Conservation (phyloP, 352 stramenopile species). For the Phytophthora sansomeana region DNA sequence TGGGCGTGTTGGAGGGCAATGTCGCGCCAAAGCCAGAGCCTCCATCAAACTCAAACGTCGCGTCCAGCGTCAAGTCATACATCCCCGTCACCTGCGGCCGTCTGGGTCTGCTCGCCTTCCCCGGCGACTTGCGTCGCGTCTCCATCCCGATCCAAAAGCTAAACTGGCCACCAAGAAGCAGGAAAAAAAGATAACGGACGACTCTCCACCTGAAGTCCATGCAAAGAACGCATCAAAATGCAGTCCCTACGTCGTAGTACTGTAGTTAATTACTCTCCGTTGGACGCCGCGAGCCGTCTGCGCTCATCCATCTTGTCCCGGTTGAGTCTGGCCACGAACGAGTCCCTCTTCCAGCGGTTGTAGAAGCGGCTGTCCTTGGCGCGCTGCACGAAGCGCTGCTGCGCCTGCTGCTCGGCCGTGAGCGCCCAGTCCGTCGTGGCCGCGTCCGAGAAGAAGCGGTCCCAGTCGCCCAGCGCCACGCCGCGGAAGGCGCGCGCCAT, state of each 20-base stretch:
- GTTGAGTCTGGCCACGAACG: conserved; percentile 85
- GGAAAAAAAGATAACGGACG: conserved; percentile 18
- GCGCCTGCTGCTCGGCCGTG: conserved; percentile 58
- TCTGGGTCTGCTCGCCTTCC: conserved; percentile 7
- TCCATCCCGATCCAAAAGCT: background rate
- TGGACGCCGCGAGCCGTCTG: conserved; percentile 29
- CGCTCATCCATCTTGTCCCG: conserved; percentile 78
- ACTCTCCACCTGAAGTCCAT: background rate
- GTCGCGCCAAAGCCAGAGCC: conserved; percentile 67
- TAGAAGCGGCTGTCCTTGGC: conserved; percentile 60
- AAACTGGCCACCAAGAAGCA: conserved; percentile 15
- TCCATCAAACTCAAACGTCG: conserved; percentile 78
- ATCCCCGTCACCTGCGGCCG: conserved; percentile 25
- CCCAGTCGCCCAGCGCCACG: conserved; percentile 57
- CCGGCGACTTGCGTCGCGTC: background rate
- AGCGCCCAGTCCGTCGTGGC: conserved; percentile 70
- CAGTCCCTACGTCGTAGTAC: background rate
- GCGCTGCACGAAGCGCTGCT: conserved; percentile 59
- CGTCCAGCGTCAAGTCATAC: conserved; percentile 64
- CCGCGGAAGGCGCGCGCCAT: conserved; percentile 71
- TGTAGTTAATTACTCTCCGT: conserved; percentile 23
- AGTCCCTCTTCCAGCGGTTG: conserved; percentile 76
- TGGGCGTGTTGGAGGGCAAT: conserved; percentile 64
- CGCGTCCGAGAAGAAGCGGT: conserved; percentile 70
- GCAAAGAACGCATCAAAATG: background rate